Evolutionary conservation across 306 rosid genomes (phyloP).

Genomic region (Adenanthera pavonina): DNA sequence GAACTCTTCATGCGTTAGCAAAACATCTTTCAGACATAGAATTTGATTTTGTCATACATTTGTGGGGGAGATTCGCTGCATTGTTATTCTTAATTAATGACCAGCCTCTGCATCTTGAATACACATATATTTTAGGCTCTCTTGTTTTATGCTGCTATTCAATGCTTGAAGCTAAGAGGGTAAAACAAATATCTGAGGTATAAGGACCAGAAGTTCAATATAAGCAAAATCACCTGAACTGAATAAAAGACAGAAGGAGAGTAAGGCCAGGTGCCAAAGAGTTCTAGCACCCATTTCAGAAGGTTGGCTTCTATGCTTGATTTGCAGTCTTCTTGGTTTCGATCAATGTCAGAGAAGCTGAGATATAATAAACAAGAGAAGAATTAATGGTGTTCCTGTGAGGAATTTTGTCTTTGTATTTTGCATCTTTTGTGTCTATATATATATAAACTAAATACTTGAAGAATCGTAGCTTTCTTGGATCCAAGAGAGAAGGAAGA

Average conservation of each 20-base stretch:
- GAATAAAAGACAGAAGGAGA: conserved; percentile 63
- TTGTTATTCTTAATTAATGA: neutral
- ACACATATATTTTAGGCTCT: neutral
- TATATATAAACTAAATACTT: conserved; percentile 32
- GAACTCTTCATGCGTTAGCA: conserved; percentile 20
- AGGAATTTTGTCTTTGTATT: conserved; percentile 49
- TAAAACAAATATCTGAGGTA: neutral
- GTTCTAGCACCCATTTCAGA: conserved; percentile 64
- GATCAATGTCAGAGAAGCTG: conserved; percentile 53
- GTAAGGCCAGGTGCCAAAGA: conserved; percentile 49
- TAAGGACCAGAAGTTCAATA: conserved; percentile 18
- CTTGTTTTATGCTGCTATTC: conserved; percentile 34
- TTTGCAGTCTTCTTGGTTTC: conserved; percentile 42
- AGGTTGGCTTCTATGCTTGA: conserved; percentile 39
- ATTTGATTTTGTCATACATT: neutral
- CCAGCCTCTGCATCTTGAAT: conserved; percentile 10
- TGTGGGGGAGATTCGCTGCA: neutral
- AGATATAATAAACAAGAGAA: conserved; percentile 54
- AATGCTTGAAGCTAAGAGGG: conserved; percentile 22
- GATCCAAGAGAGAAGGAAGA: conserved; percentile 78
- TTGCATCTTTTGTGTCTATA: conserved; percentile 22
- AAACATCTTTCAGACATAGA: neutral
- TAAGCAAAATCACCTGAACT: conserved; percentile 62
- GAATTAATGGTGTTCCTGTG: conserved; percentile 43
- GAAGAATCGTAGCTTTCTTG: conserved; percentile 91